These are phyloP conservation scores for Pichia kluyveri DNA, from an alignment of 805 yeast species.

Conservation along the genomic window DNA sequence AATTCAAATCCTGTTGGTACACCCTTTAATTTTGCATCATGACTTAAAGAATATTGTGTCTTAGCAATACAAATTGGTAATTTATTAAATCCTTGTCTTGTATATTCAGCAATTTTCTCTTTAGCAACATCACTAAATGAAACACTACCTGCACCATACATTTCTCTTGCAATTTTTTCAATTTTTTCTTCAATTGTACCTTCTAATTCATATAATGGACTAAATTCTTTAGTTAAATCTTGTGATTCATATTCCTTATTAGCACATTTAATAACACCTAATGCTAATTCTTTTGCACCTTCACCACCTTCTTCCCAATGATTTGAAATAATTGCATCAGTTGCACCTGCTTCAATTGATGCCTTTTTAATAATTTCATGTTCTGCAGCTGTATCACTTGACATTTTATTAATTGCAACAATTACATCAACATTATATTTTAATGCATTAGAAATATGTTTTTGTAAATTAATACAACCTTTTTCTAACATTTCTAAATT, in stretches of 20 bases:
- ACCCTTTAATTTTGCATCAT: slow-evolving; percentile 87
- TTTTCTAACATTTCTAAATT: slow-evolving; percentile 65
- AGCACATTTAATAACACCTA: slow-evolving; percentile 72
- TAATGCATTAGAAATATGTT: slow-evolving; percentile 81
- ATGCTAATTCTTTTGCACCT: slow-evolving; percentile 80
- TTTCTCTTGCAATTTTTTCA: slow-evolving; percentile 65
- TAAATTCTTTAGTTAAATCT: slow-evolving; percentile 34
- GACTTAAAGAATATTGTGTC: slow-evolving; percentile 93
- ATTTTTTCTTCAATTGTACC: slow-evolving; percentile 71
- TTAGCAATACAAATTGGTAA: slow-evolving; percentile 95
- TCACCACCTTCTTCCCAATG: slow-evolving; percentile 96
- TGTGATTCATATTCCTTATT: slow-evolving; percentile 30
- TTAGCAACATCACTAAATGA: slow-evolving; percentile 78
- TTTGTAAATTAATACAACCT: slow-evolving; percentile 83
- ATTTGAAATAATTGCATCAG: slow-evolving; percentile 79
- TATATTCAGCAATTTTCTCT: slow-evolving; percentile 71
- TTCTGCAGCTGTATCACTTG: slow-evolving; percentile 74
- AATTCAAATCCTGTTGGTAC: slow-evolving; percentile 91
- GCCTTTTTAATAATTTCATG: slow-evolving; percentile 70
- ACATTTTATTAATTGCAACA: slow-evolving; percentile 87
- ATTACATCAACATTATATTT: slow-evolving; percentile 86
- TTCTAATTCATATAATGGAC: slow-evolving; percentile 62
- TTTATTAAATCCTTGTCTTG: slow-evolving; percentile 80
- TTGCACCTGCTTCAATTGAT: slow-evolving; percentile 86
- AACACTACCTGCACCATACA: slow-evolving; percentile 88